Conservation (phyloP, 441 rosid genomes). For the Jatropha multifida region DNA sequence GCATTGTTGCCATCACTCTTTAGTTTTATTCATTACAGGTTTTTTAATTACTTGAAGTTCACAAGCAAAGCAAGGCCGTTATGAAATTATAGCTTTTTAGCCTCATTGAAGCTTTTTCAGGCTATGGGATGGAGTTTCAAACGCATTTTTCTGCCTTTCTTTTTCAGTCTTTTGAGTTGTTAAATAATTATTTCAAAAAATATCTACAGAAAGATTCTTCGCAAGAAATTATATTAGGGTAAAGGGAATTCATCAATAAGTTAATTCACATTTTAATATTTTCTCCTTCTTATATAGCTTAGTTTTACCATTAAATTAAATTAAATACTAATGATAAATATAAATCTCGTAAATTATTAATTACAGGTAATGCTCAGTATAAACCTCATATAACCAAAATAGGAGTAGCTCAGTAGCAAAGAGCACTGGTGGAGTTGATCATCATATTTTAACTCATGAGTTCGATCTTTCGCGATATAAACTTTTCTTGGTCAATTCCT, state of each 20-base stretch:
- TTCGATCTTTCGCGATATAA: no score
- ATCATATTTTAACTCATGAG: no score
- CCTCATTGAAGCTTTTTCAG: neutral
- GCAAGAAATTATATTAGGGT: neutral
- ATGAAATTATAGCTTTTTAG: neutral
- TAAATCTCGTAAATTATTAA: neutral
- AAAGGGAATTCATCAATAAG: neutral
- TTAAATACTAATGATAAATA: neutral
- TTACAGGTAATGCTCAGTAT: neutral
- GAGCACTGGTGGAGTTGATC: no score
- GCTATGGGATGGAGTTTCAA: slow-evolving; percentile 4
- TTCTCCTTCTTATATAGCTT: neutral
- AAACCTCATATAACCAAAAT: no score
- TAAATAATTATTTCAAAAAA: no score
- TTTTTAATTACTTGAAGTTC: neutral
- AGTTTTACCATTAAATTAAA: neutral
- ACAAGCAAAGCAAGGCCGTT: no score
- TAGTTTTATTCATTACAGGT: neutral
- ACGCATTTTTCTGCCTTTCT: neutral
- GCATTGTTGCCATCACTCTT: neutral
- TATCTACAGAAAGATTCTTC: neutral
- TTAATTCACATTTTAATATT: neutral
- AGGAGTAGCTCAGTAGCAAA: no score
- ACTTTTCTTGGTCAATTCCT: no score
- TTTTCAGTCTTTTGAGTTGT: neutral